phyloP scores from a whole-genome alignment of 75 land plant genomes.

The Azolla pinnata region DNA sequence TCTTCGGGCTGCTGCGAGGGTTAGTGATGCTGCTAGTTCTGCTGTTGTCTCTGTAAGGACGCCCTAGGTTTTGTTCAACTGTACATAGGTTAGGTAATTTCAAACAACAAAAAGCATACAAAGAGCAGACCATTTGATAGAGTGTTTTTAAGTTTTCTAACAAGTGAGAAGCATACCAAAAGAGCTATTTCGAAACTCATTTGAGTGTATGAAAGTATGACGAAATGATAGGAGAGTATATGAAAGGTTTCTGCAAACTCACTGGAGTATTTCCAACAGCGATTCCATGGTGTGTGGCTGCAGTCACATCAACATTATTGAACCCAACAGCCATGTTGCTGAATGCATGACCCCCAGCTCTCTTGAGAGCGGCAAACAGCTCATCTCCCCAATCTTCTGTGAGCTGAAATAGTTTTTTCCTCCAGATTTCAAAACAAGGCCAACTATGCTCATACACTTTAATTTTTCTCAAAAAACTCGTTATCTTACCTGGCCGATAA shows the following conservation, averaged over 20 bases:
- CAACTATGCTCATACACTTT: background rate
- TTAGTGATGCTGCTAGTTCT: constrained; percentile 87
- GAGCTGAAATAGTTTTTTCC: constrained; percentile 30
- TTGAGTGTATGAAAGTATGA: too few species aligned
- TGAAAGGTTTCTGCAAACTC: too few species aligned
- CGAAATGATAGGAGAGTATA: too few species aligned
- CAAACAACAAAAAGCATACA: too few species aligned
- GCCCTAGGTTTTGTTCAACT: constrained; percentile 46
- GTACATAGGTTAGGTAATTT: background rate
- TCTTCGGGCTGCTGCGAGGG: constrained; percentile 83
- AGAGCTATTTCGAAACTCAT: too few species aligned
- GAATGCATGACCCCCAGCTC: constrained; percentile 89
- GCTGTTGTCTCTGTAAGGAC: constrained; percentile 97
- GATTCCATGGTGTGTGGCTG: constrained; percentile 74
- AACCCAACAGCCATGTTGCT: constrained; percentile 99
- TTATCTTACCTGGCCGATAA: constrained; percentile 68
- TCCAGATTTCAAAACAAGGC: background rate
- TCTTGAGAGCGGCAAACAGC: constrained; percentile 58
- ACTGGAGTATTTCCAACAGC: constrained; percentile 97
- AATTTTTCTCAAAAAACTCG: background rate
- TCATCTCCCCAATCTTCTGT: constrained; percentile 97
- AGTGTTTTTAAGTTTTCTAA: too few species aligned
- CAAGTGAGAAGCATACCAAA: too few species aligned
- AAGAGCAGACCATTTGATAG: too few species aligned
- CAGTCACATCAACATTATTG: constrained; percentile 87